Percentiles rank a stretch among this genome's conserved stretches.
phyloP scores from a whole-genome alignment of 495 filamentous ascomycete genomes.

The Arthonia radiata region DNA sequence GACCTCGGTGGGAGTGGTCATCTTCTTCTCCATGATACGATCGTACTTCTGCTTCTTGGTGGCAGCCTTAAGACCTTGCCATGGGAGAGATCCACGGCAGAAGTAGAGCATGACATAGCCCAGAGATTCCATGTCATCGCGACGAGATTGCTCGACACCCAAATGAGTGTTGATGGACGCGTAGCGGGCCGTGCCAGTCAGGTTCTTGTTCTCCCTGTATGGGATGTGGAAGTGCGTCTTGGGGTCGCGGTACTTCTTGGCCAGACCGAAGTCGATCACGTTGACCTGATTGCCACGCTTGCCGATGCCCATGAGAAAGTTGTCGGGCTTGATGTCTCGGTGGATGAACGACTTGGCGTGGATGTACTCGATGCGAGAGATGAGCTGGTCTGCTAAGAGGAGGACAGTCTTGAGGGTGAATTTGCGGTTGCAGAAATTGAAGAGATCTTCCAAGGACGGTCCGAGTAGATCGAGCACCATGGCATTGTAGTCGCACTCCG shows the following conservation, averaged over 20 bases:
- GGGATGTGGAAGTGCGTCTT: slow-evolving; percentile 99
- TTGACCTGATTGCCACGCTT: slow-evolving; percentile 99
- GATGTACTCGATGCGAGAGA: slow-evolving; percentile 99
- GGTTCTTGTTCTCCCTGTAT: slow-evolving; percentile 99
- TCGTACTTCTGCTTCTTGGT: slow-evolving; percentile 99
- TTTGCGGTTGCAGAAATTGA: slow-evolving; percentile 99
- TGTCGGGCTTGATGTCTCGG: slow-evolving; percentile 99
- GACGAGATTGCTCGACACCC: slow-evolving; percentile 95
- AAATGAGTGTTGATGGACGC: slow-evolving; percentile 98
- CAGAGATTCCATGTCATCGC: slow-evolving; percentile 98
- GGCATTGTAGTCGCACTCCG: slow-evolving; percentile 99
- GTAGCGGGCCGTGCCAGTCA: slow-evolving; percentile 97
- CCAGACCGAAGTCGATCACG: slow-evolving; percentile 96
- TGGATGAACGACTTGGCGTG: slow-evolving; percentile 99
- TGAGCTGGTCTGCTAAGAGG: slow-evolving; percentile 91
- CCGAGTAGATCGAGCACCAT: slow-evolving; percentile 98
- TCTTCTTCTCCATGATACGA: slow-evolving; percentile 99
- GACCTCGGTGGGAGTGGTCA: slow-evolving; percentile 98
- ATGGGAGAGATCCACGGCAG: slow-evolving; percentile 94
- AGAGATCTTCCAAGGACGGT: slow-evolving; percentile 95
- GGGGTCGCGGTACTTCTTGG: slow-evolving; percentile 99
- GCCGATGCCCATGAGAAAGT: slow-evolving; percentile 99
- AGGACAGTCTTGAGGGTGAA: slow-evolving; percentile 99
- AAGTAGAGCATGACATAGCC: slow-evolving; percentile 99
- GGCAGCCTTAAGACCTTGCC: slow-evolving; percentile 98